Conservation (phyloP, 768 basidiomycete species). For the Dendrothele bispora region DNA sequence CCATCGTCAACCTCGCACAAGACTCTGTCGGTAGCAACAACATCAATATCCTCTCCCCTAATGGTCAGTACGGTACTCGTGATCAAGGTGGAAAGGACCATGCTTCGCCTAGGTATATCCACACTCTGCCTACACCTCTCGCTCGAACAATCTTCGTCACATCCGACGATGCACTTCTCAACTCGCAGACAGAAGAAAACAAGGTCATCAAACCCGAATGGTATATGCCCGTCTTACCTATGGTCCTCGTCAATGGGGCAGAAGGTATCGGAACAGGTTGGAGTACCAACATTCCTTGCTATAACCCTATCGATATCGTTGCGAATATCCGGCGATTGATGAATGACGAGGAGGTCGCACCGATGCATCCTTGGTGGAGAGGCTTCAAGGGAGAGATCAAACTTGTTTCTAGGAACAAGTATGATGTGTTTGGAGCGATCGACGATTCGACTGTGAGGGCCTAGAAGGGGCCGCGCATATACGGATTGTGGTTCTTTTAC, state of each 20-base stretch:
- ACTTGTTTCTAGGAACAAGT: conserved; percentile 80
- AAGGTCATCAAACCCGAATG: conserved; percentile 88
- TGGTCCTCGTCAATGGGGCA: conserved; percentile 89
- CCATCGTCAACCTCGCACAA: conserved; percentile 94
- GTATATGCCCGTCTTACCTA: conserved; percentile 87
- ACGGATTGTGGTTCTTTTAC: too few relatives aligned
- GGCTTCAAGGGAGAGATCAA: conserved; percentile 91
- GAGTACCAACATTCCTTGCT: conserved; percentile 89
- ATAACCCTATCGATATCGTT: conserved; percentile 90
- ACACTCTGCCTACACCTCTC: conserved; percentile 75
- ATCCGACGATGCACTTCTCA: conserved; percentile 84
- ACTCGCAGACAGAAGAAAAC: conserved; percentile 84
- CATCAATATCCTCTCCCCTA: conserved; percentile 81
- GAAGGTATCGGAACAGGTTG: conserved; percentile 97
- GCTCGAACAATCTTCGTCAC: conserved; percentile 79
- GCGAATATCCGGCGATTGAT: conserved; percentile 84
- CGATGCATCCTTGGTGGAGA: conserved; percentile 97
- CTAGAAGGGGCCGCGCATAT: too few relatives aligned
- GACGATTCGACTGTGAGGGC: conserved; percentile 87
- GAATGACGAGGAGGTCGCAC: conserved; percentile 76
- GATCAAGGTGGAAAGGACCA: conserved; percentile 94
- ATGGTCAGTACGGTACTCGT: conserved; percentile 96
- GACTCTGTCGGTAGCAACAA: conserved; percentile 96
- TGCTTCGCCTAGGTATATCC: conserved; percentile 95
- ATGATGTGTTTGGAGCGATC: conserved; percentile 73